Base-by-base conservation (phyloP, 2,329 filamentous ascomycete species). In the Neofusicoccum laricinum region DNA sequence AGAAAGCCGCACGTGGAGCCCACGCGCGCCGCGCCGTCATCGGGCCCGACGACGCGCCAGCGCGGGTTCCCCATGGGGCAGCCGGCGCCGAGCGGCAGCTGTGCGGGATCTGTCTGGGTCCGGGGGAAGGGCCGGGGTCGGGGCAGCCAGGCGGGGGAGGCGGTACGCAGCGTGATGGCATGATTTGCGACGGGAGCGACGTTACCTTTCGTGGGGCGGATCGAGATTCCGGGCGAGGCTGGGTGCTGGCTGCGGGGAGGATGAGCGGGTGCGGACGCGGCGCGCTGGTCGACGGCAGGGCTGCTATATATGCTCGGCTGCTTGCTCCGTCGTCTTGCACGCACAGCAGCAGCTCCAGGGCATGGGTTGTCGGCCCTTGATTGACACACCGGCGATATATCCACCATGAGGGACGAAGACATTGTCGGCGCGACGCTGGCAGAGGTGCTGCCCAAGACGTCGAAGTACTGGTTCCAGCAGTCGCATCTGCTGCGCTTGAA, bases 341-440 rank as follows among this genome's bases (percentile, higher is more conserved):
- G 40, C 40, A 19, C 40, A 15, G 2, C 25, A 21, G 14, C 40
- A 15, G 2, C 25, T 4, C 25, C 7, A 6, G 25, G 25, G 25
- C 25, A 30, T 30, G 25, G 25, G 25, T 30, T 30, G 25, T n/a
- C n/a, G n/a, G n/a, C n/a, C n/a, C n/a, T n/a, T 30, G 25, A 30
- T 30, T 30, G 7, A 30, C 25, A 30, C 1, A 17, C 2, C 8
- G 4, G 17, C 21, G n/a, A n/a, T n/a, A n/a, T 17, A 7, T 11
- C 10, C 36, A 43, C 2, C 71, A 85, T 85, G 77, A 85, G 84
- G 76, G 83, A 85, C 70, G 83, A 83, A 65, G 85, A 88, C 75
- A 75, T 75, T 45, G 73, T 75, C 25, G 73, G 73, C 11, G 61
- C 63, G 15, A 66, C 69, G 7, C 67, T 76, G 12, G 73, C 72